Base-by-base conservation (phyloP, 768 basidiomycete species). In the Tulasnella sp. region DNA sequence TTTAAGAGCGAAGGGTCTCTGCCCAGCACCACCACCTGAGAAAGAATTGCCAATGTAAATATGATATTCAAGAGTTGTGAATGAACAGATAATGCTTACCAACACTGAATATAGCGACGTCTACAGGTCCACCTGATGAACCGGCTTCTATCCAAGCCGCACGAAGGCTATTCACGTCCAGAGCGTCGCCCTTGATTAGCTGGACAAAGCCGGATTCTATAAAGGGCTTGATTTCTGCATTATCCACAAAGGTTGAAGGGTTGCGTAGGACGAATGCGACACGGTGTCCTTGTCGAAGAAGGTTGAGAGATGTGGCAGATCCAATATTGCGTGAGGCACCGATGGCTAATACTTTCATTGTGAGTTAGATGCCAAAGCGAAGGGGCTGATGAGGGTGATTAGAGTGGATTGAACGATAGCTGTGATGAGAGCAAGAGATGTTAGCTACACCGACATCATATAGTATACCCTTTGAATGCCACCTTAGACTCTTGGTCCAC, bases 201-300 rank as follows among this genome's bases (percentile, higher is more conserved):
- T 56, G 27, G 2, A 27, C 54, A 11, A 10, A 17, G 3, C 82
- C 82, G 0, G 73, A 65, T 50, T 73, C 67, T 48, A 86, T 65
- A 66, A 78, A 77, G 8, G 63, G 61, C 64, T 85, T 78, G n/a
- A 87, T 77, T 1, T 63, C 64, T 21, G 72, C 70, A 38, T 38
- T 38, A 63, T 86, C 80, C 5, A 70, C 63, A 63, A 86, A 85
- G 3, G 74, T 73, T 8, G 70, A 62, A 0, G 76, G 70, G 17
- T 72, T 74, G 27, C 85, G 79, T 34, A 87, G 73, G 10, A 50
- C 43, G 56, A 58, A 50, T 19, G 41, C 24, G 47, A 58, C 45
- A 11, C 13, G 26, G 26, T 58, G 56, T n/a, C 56, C 56, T 8
- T 26, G n/a, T 27, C 49, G 26, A 19, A 58, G 48, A 15, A 58